Evolutionary conservation across 805 yeast species (phyloP).

Genomic region (Spathaspora sp.): DNA sequence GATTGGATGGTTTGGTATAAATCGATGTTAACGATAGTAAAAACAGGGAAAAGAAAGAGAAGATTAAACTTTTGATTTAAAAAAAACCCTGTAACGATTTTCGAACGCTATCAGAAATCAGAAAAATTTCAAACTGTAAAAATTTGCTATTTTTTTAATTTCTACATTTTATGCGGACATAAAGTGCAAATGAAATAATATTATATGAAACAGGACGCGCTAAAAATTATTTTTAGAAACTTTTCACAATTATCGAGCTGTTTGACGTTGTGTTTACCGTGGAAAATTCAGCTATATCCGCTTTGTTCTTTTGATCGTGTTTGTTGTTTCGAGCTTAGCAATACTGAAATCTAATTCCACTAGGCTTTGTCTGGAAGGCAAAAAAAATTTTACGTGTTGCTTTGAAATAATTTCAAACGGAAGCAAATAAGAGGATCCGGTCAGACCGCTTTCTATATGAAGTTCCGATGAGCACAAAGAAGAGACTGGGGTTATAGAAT

Average conservation of each 20-base stretch:
- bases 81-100: neutral
- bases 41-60: neutral
- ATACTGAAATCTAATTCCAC: neutral
- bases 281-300: neutral
- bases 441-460: too few species aligned
- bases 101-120: neutral
- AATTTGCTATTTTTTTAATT: neutral
- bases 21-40: neutral
- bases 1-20: neutral
- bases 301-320: neutral
- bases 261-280: neutral
- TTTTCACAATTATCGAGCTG: neutral
- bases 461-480: too few species aligned
- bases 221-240: neutral
- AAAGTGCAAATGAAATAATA: neutral
- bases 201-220: neutral
- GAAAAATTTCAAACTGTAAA: neutral
- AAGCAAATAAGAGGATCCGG: too few species aligned
- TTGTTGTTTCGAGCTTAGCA: too few species aligned
- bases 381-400: too few species aligned
- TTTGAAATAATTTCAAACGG: too few species aligned
- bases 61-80: neutral
- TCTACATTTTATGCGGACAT: neutral
- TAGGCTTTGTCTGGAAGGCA: too few species aligned
- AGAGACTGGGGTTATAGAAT: too few species aligned